Percentiles rank a stretch among this genome's conserved stretches.
phyloP scores from a whole-genome alignment of 1,284 basidiomycete species.

The Melampsora abietis-canadensis region DNA sequence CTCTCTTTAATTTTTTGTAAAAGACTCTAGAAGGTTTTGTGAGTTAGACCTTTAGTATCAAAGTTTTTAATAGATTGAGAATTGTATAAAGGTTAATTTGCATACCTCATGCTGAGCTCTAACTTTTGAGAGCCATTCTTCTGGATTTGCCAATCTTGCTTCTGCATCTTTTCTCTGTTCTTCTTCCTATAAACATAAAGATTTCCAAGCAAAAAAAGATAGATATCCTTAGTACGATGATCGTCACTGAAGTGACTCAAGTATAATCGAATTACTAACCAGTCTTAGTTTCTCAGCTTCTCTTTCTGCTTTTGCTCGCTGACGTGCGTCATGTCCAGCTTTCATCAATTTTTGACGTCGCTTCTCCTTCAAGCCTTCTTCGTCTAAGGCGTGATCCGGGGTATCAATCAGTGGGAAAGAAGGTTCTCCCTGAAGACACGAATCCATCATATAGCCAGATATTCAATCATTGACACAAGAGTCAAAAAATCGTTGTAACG shows the following conservation, averaged over 20 bases:
- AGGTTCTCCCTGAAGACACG: conserved; percentile 68
- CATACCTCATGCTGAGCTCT: conserved; percentile 37
- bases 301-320: conserved; percentile 80
- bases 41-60: neutral
- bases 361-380: conserved; percentile 92
- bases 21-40: conserved; percentile 60
- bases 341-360: conserved; percentile 87
- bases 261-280: conserved; percentile 1
- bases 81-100: neutral
- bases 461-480: neutral
- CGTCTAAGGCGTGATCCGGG: conserved; percentile 88
- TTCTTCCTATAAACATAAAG: conserved; percentile 17
- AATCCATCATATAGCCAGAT: neutral
- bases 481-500: neutral
- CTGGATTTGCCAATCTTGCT: conserved; percentile 19
- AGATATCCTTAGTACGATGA: neutral
- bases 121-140: conserved; percentile 33
- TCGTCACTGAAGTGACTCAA: neutral
- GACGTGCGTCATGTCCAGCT: conserved; percentile 88
- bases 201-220: neutral
- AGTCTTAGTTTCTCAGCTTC: conserved; percentile 68
- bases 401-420: conserved; percentile 84
- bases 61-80: neutral
- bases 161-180: conserved; percentile 31
- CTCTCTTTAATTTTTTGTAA: conserved; percentile 83